These are phyloP conservation scores for Chrysoporthe puriensis DNA, from an alignment of 2,329 filamentous ascomycete genomes.

Conservation along the genomic window DNA sequence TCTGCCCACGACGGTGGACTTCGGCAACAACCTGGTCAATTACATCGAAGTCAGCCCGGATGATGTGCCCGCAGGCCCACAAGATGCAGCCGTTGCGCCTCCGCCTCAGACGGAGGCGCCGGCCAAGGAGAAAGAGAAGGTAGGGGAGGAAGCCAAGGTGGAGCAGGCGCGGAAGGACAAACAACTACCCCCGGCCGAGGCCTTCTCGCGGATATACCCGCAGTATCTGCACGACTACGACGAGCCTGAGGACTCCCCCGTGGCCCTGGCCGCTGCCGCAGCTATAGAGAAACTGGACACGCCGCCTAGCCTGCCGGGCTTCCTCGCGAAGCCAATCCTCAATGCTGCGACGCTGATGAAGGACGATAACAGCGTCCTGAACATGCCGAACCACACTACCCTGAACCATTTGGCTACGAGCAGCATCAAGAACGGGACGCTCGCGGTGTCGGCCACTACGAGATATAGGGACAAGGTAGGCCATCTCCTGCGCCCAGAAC, in stretches of 20 bases:
- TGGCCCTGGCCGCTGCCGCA: conserved; percentile 73
- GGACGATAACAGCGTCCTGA: conserved; percentile 95
- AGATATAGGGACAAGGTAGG: conserved; percentile 91
- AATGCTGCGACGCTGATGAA: conserved; percentile 92
- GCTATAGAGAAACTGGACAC: conserved; percentile 80
- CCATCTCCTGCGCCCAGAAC: conserved; percentile 17
- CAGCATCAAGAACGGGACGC: conserved; percentile 94
- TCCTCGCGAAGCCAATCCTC: conserved; percentile 90
- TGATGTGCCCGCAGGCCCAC: conserved; percentile 54
- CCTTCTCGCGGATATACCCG: conserved; percentile 77
- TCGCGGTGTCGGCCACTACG: conserved; percentile 96
- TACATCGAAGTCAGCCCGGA: conserved; percentile 92
- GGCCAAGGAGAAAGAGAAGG: conserved; percentile 32
- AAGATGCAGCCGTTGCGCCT: conserved; percentile 36
- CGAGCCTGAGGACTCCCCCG: conserved; percentile 74
- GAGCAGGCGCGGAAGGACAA: conserved; percentile 56
- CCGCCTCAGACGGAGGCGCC: conserved; percentile 36
- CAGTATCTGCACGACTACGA: conserved; percentile 87
- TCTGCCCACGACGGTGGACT: conserved; percentile 93
- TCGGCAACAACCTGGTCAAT: conserved; percentile 97
- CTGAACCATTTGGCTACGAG: conserved; percentile 96
- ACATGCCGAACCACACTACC: conserved; percentile 96
- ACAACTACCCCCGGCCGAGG: conserved; percentile 56
- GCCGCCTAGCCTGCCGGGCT: conserved; percentile 85
- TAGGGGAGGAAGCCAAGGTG: conserved; percentile 46